These are phyloP conservation scores for Haematococcus lacustris DNA, from an alignment of 139 green algal genomes.

Conservation along the genomic window DNA sequence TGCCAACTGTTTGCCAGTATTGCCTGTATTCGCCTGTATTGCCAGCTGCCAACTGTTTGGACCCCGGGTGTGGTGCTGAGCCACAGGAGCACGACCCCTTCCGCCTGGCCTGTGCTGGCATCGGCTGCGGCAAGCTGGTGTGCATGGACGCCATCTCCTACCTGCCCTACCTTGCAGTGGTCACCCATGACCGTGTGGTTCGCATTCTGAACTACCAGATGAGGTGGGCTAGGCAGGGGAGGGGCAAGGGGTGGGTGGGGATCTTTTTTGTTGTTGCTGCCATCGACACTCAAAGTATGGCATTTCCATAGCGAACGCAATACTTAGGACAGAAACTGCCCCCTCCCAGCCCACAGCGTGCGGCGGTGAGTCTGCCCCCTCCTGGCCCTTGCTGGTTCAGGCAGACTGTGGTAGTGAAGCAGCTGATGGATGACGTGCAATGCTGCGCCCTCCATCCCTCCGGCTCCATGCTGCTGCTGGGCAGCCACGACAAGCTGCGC, in stretches of 20 bases:
- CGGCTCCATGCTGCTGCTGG: slow-evolving; percentile 28
- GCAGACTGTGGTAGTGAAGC: slow-evolving; percentile 8
- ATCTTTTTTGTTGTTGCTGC: no score
- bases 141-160: slow-evolving; percentile 17
- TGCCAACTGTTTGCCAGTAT: no score
- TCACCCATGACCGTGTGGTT: slow-evolving; percentile 12
- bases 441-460: slow-evolving; percentile 29
- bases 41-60: no score
- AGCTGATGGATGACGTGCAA: slow-evolving; percentile 36
- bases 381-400: no score
- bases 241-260: no score
- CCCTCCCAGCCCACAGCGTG: no score
- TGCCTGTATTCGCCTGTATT: no score
- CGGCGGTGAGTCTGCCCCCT: no score
- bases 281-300: no score
- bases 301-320: no score
- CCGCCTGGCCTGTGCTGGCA: slow-evolving; percentile 8
- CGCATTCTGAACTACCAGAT: slow-evolving; percentile 24
- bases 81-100: slow-evolving; percentile 27
- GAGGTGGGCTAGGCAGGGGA: background rate
- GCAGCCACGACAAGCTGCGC: slow-evolving; percentile 29
- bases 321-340: no score
- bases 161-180: slow-evolving; percentile 18
- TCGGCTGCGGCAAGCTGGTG: background rate
- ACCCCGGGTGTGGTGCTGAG: no score